phyloP scores from a whole-genome alignment of 345 rosid genomes.

The Citrus australasica region DNA sequence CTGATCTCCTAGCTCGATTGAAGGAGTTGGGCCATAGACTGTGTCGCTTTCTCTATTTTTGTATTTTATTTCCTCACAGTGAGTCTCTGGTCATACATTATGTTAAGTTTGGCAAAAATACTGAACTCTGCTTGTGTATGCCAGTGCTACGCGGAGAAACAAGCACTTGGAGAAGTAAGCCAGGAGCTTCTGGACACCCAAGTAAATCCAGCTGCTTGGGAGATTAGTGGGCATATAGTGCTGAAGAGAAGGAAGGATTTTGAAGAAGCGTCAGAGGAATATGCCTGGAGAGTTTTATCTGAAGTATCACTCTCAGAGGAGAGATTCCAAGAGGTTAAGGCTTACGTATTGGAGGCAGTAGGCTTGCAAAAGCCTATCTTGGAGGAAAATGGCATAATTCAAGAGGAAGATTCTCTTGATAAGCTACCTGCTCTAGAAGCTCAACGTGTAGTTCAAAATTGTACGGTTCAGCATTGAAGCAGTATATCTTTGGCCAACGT shows the following conservation, averaged over 20 bases:
- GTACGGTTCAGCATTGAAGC: slow-evolving; percentile 14
- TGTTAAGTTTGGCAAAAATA: too few relatives aligned
- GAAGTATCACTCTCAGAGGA: slow-evolving; percentile 54
- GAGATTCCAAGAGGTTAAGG: slow-evolving; percentile 43
- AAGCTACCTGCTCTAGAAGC: slow-evolving; percentile 6
- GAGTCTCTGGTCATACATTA: background rate
- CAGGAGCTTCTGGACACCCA: slow-evolving; percentile 42
- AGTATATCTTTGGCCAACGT: background rate
- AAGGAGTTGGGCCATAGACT: background rate
- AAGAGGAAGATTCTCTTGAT: slow-evolving; percentile 12
- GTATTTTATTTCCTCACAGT: background rate
- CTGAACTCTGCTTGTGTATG: background rate
- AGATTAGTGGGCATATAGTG: slow-evolving; percentile 53
- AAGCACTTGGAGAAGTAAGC: slow-evolving; percentile 46
- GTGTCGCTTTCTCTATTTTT: too few relatives aligned
- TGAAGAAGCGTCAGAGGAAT: slow-evolving; percentile 40
- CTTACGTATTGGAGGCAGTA: slow-evolving; percentile 32
- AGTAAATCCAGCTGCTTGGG: slow-evolving; percentile 55
- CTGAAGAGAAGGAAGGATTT: slow-evolving; percentile 42
- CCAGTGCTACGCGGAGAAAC: slow-evolving; percentile 55
- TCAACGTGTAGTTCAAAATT: slow-evolving; percentile 7
- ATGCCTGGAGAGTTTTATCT: slow-evolving; percentile 43
- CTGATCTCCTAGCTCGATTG: background rate
- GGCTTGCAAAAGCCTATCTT: slow-evolving; percentile 3
- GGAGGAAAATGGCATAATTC: background rate